Conservation (phyloP, 148 eudicot species). For the Polygonum maritimum region DNA sequence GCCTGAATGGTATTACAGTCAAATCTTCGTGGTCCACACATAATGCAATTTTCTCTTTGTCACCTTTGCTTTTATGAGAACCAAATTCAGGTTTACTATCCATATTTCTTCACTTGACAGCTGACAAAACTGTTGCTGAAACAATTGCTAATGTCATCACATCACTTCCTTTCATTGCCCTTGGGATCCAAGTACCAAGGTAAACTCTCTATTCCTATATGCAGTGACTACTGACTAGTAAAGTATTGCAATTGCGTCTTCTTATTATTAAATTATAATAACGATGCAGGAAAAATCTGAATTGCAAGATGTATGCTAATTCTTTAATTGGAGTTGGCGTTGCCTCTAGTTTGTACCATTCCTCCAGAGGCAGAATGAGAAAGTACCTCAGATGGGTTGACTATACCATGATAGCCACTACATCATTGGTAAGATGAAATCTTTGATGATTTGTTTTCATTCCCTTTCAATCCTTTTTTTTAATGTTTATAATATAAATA, state of each 20-base stretch:
- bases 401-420: constrained; percentile 90
- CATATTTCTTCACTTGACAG: constrained; percentile 25
- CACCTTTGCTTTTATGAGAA: background rate
- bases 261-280: constrained; percentile 13
- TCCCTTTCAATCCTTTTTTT: background rate
- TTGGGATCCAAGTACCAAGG: constrained; percentile 92
- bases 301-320: constrained; percentile 81
- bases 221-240: background rate
- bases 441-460: background rate
- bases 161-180: constrained; percentile 89
- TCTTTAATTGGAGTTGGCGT: constrained; percentile 94
- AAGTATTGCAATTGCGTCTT: background rate
- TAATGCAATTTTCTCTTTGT: background rate
- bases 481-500: no score
- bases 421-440: constrained; percentile 53
- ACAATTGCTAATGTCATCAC: constrained; percentile 81
- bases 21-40: background rate
- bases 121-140: constrained; percentile 66
- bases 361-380: constrained; percentile 74
- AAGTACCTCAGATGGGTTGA: constrained; percentile 87
- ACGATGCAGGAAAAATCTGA: constrained; percentile 68
- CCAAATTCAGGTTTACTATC: background rate
- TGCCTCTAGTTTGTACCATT: constrained; percentile 87
- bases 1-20: constrained; percentile 41
- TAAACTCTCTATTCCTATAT: constrained; percentile 11